Evolutionary conservation across 129 eudicot genomes (phyloP).

Genomic region (Dittrichia graveolens): DNA sequence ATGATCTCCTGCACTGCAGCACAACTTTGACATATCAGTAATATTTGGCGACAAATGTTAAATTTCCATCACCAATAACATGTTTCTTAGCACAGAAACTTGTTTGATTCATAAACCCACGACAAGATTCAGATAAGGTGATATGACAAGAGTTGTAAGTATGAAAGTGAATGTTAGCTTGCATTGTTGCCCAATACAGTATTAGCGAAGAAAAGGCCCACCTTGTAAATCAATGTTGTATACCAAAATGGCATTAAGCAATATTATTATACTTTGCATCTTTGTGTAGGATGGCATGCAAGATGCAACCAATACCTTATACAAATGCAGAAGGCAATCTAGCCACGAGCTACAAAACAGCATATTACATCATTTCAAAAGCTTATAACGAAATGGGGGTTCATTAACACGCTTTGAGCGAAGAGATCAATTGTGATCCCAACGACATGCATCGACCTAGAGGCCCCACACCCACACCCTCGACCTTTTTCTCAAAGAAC

Average conservation of each 20-base stretch:
- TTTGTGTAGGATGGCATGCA: slow-evolving; percentile 13
- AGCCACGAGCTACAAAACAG: slow-evolving; percentile 9
- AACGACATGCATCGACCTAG: not conserved
- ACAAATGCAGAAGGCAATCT: slow-evolving; percentile 8
- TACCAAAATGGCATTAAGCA: not conserved
- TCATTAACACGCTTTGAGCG: not conserved
- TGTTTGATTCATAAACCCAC: slow-evolving; percentile 11
- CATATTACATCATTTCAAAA: not conserved
- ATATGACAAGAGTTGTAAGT: not conserved
- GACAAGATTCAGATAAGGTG: slow-evolving; percentile 1
- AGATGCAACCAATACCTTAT: slow-evolving; percentile 1
- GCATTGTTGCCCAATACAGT: not conserved
- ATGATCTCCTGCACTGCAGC: slow-evolving; percentile 84
- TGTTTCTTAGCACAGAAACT: not conserved
- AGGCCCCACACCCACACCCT: not conserved
- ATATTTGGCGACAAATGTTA: not conserved
- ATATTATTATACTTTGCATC: not conserved
- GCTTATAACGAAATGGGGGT: not conserved
- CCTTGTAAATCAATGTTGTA: slow-evolving; percentile 14
- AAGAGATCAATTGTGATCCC: not conserved
- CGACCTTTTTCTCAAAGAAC: not conserved
- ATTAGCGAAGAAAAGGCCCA: not conserved
- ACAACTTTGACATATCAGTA: slow-evolving; percentile 9
- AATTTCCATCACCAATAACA: not conserved
- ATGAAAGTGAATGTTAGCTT: not conserved